Base-by-base conservation (phyloP, 768 basidiomycete species). In the Rhodosporidiobolus odoratus region DNA sequence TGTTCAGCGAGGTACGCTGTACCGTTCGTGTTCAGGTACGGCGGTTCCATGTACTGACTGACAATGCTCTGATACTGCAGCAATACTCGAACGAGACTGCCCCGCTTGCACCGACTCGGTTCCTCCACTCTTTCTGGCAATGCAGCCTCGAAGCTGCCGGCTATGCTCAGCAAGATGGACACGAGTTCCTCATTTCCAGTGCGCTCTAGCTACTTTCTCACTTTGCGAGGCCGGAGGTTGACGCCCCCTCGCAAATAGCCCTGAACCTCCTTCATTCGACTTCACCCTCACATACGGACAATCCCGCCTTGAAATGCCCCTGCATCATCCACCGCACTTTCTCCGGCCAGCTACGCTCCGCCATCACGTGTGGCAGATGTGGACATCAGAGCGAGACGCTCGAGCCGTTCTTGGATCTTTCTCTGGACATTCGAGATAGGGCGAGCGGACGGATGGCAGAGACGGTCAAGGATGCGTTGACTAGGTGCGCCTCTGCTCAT, bases 251-350 rank as follows among this genome's bases (percentile, higher is more conserved):
- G 13, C 27, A 0, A 40, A 7, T 61, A 74, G 85, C 87, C 0
- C 82, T 97, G 34, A 93, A 94, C 76, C 89, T 92, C 73, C 89
- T 96, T 17, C 94, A 98, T 78, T 82, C 83, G 27, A 89, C 86
- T 45, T 88, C 88, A 17, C 83, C 88, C 47, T 87, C 89, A 1
- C 86, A 86, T 63, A 90, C 88, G 17, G 86, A 88, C 75, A 61
- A 47, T 43, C 65, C 67, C 17, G 16, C 47, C 48, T 82, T 88
- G 34, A 86, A 86, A 30, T 95, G 93, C 79, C 90, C 89, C 72
- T 98, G 95, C 76, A 87, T 95, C 76, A 86, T 95, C 38, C 94
- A 98, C 78, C 87, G 86, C 25, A 91, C 91, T 2, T 98, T 97
- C 76, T 87, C 87, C 1, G 95, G 93, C 0, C 84, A 86, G 62